phyloP scores from a whole-genome alignment of 306 rosid species.

The Glycine tomentella region DNA sequence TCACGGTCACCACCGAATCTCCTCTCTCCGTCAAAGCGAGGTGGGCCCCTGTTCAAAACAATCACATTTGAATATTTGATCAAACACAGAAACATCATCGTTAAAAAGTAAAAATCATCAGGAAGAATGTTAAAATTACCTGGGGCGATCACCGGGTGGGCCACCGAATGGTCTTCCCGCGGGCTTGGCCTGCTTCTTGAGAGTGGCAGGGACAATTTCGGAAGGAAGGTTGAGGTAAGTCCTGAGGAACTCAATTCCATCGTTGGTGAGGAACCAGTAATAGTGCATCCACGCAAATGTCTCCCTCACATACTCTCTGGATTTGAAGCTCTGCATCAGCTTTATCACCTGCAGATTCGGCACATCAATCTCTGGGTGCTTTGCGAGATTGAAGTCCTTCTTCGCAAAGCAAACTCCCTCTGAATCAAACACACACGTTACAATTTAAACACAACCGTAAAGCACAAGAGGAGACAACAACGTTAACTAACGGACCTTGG shows the following conservation, averaged over 20 bases:
- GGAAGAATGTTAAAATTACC: constrained; percentile 41
- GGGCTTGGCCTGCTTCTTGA: constrained; percentile 84
- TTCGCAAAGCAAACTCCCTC: constrained; percentile 84
- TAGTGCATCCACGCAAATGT: constrained; percentile 97
- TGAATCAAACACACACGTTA: too few species aligned
- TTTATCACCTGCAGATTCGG: constrained; percentile 92
- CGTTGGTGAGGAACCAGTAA: constrained; percentile 90
- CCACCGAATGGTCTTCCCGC: constrained; percentile 77
- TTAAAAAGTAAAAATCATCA: not conserved
- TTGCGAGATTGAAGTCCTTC: constrained; percentile 81
- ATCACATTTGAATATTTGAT: not conserved
- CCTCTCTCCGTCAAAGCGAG: constrained; percentile 73
- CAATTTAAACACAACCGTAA: too few species aligned
- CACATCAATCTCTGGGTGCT: constrained; percentile 90
- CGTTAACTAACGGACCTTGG: constrained; percentile 38
- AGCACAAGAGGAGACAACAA: too few species aligned
- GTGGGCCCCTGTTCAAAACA: constrained; percentile 60
- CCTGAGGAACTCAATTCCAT: constrained; percentile 88
- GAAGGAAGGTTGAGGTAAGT: constrained; percentile 92
- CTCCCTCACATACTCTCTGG: constrained; percentile 86
- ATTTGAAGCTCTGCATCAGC: constrained; percentile 95
- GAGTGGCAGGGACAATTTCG: constrained; percentile 88
- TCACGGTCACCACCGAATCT: constrained; percentile 91
- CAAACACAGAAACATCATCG: not conserved
- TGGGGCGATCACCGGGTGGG: constrained; percentile 85